These are phyloP conservation scores for Fistulina hepatica DNA, from an alignment of 1,284 basidiomycete species.

Conservation along the genomic window DNA sequence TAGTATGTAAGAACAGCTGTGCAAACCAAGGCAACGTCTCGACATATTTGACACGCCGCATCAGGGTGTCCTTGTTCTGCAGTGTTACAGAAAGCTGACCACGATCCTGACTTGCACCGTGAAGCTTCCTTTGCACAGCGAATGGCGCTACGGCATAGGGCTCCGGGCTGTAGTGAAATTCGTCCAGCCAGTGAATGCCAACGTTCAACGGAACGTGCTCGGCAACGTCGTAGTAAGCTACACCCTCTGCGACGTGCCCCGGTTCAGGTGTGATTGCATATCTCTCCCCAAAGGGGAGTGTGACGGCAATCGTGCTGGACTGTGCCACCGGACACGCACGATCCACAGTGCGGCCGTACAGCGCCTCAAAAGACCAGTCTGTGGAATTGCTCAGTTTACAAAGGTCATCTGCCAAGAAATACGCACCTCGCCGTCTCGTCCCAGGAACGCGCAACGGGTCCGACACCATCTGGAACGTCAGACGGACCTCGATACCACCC, in stretches of 20 bases:
- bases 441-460: constrained; percentile 58
- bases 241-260: constrained; percentile 19
- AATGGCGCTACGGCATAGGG: constrained; percentile 21
- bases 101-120: constrained; percentile 66
- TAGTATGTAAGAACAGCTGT: constrained; percentile 79
- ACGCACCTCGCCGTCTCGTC: constrained; percentile 45
- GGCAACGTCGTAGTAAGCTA: constrained; percentile 39
- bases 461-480: constrained; percentile 77
- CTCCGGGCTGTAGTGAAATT: constrained; percentile 10
- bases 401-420: no score
- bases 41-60: constrained; percentile 60
- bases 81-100: constrained; percentile 66
- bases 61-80: constrained; percentile 45
- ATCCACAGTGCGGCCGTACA: constrained; percentile 64
- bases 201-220: constrained; percentile 28
- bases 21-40: constrained; percentile 94
- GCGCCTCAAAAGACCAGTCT: constrained; percentile 73
- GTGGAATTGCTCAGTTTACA: constrained; percentile 2
- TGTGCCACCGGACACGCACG: constrained; percentile 49
- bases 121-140: no score
- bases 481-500: constrained; percentile 47
- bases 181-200: neutral
- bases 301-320: constrained; percentile 41
- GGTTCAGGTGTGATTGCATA: constrained; percentile 45
- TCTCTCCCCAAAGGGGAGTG: constrained; percentile 30